phyloP scores from a whole-genome alignment of 192 early-diverging fungal species.

The Coemansia aciculifera region DNA sequence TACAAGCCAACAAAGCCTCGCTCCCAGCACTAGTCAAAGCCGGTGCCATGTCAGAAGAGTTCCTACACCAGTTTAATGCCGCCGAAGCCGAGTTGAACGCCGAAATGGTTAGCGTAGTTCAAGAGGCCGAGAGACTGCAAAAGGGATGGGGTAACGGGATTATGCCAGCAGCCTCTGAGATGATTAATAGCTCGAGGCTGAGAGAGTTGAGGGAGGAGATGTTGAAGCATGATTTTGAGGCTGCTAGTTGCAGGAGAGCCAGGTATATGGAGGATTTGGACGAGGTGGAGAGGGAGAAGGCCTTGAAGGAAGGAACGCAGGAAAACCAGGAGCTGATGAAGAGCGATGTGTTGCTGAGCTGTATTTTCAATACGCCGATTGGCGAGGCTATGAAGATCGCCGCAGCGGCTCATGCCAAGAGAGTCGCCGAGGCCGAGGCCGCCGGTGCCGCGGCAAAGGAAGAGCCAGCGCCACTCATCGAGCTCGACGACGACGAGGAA shows the following conservation, averaged over 20 bases:
- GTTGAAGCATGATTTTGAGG: conserved; percentile 45
- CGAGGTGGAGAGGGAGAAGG: conserved; percentile 53
- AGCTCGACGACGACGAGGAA: conserved; percentile 34
- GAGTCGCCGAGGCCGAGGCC: conserved; percentile 46
- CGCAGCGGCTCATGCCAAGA: conserved; percentile 41
- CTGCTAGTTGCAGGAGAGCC: conserved; percentile 37
- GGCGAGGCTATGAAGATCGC: conserved; percentile 50
- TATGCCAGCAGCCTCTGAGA: conserved; percentile 76
- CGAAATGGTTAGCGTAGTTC: conserved; percentile 78
- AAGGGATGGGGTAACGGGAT: conserved; percentile 83
- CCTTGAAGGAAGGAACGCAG: conserved; percentile 57
- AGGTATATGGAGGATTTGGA: conserved; percentile 44
- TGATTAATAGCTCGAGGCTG: conserved; percentile 68
- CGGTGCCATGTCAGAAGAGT: conserved; percentile 80
- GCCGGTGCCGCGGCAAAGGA: conserved; percentile 14
- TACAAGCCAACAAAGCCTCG: conserved; percentile 79
- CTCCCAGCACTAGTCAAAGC: conserved; percentile 72
- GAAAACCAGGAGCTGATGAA: conserved; percentile 51
- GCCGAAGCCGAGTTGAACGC: conserved; percentile 78
- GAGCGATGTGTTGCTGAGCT: conserved; percentile 48
- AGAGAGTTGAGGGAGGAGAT: conserved; percentile 54
- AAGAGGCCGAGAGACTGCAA: conserved; percentile 78
- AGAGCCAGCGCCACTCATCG: conserved; percentile 46
- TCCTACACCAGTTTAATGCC: conserved; percentile 70
- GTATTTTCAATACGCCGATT: conserved; percentile 54